Evolutionary conservation across 2,329 filamentous ascomycete species (phyloP), one percentile per base, ranked within the genome.

Genomic region (Colletotrichum tamarilloi): DNA sequence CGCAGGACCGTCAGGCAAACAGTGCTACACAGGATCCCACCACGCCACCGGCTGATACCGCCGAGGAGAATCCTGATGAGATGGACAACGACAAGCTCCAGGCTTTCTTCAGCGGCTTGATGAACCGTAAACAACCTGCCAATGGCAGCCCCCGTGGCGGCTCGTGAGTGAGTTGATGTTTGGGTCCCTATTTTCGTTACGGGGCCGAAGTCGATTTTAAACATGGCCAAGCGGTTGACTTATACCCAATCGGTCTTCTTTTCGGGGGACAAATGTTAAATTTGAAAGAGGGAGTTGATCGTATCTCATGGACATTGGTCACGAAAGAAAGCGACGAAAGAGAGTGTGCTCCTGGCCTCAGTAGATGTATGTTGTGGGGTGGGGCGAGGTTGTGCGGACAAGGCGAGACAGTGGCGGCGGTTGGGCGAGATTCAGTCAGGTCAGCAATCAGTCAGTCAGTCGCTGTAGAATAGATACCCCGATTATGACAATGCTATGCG

Each of bases 81-180:
- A 85, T 89, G 78, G 84, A 91, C 79, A 90, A 87, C 56, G 88
- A 90, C 74, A 87, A 89, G 76, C 81, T 91, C 66, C 86, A 90
- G 75, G 89, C 86, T 75, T 91, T 91, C 81, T 91, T 91, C 77
- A 86, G 85, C 70, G 87, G 87, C 42, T 80, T 91, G 74, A 90
- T 91, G 88, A 90, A 90, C 76, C 85, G 87, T 74, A 87, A 88
- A 63, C 79, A 75, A 19, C 67, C 70, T 2, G 56, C 67, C 2
- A 73, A 73, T 16, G 67, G 63, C 5, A 72, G 68, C 22, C 68
- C 68, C 19, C 68, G 68, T 14, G 49, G 67, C 14, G 67, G 63
- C 14, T 72, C 68, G 12, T 71, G 32, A 71, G 32, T 46, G 4
- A n/a, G 30, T 5, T 19, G 62, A 55, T 7, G 46, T 56, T 24